Conservation (phyloP, 1,284 basidiomycete species). For the Mycocalia duriaeana region DNA sequence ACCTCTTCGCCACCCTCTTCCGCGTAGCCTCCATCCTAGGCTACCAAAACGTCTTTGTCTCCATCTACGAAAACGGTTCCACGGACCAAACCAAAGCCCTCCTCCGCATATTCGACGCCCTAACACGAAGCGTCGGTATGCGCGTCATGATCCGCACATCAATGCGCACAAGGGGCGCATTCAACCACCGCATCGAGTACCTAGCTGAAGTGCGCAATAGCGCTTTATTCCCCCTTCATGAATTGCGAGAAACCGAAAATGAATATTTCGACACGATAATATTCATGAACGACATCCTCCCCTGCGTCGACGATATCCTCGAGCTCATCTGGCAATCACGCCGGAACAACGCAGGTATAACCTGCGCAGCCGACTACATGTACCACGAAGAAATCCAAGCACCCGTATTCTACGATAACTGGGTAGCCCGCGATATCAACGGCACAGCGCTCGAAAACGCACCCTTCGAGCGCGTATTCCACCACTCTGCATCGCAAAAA, state of each 20-base stretch:
- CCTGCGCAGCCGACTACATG: slow-evolving; percentile 96
- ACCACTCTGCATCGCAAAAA: slow-evolving; percentile 67
- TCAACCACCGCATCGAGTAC: slow-evolving; percentile 98
- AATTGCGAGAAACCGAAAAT: slow-evolving; percentile 82
- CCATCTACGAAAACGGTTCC: slow-evolving; percentile 97
- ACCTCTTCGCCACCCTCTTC: slow-evolving; percentile 94
- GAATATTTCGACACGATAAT: slow-evolving; percentile 93
- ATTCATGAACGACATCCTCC: slow-evolving; percentile 98
- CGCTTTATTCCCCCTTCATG: slow-evolving; percentile 88
- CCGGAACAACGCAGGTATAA: slow-evolving; percentile 90
- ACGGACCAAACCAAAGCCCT: slow-evolving; percentile 95
- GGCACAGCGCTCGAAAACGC: slow-evolving; percentile 95
- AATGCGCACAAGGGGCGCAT: slow-evolving; percentile 87
- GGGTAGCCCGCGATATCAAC: slow-evolving; percentile 96
- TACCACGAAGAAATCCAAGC: slow-evolving; percentile 89
- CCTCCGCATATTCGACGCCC: slow-evolving; percentile 86
- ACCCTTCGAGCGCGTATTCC: slow-evolving; percentile 90
- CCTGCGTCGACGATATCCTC: slow-evolving; percentile 91
- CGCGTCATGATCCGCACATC: slow-evolving; percentile 88
- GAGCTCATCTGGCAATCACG: slow-evolving; percentile 94
- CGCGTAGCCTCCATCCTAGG: slow-evolving; percentile 84
- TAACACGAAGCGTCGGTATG: slow-evolving; percentile 84
- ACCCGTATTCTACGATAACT: slow-evolving; percentile 96
- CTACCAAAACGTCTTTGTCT: slow-evolving; percentile 94
- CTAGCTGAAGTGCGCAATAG: slow-evolving; percentile 94